Evolutionary conservation across 176 grass and related monocot species (phyloP).

Genomic region (Hyparrhenia diplandra): DNA sequence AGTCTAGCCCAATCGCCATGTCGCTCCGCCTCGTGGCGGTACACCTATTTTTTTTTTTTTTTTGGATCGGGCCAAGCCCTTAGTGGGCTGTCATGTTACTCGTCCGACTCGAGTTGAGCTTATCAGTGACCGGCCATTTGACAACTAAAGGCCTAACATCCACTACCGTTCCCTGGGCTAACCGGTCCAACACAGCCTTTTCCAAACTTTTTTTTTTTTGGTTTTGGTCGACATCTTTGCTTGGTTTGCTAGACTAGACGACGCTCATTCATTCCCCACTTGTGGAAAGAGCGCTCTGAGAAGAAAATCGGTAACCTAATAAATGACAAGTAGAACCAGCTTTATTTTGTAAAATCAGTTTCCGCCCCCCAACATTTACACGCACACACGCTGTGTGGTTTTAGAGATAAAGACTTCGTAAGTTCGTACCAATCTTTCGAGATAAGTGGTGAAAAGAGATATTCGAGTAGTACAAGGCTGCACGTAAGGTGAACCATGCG

Average conservation of each 20-base stretch:
- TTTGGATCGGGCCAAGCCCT: background rate
- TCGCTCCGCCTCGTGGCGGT: too few relatives aligned
- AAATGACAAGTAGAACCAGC: background rate
- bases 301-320: too few relatives aligned
- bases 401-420: background rate
- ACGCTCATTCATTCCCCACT: too few relatives aligned
- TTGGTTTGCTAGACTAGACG: background rate
- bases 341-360: too few relatives aligned
- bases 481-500: background rate
- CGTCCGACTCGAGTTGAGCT: background rate
- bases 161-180: background rate
- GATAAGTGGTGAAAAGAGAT: background rate
- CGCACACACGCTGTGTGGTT: background rate
- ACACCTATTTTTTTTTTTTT: too few relatives aligned
- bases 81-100: background rate
- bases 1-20: too few relatives aligned
- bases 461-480: background rate
- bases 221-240: background rate
- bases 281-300: background rate
- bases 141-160: background rate
- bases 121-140: background rate
- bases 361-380: background rate
- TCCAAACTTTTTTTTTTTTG: background rate
- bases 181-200: too few relatives aligned
- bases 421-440: background rate